Conservation (phyloP, 257 asterid genomes). For the Henckelia pumila region DNA sequence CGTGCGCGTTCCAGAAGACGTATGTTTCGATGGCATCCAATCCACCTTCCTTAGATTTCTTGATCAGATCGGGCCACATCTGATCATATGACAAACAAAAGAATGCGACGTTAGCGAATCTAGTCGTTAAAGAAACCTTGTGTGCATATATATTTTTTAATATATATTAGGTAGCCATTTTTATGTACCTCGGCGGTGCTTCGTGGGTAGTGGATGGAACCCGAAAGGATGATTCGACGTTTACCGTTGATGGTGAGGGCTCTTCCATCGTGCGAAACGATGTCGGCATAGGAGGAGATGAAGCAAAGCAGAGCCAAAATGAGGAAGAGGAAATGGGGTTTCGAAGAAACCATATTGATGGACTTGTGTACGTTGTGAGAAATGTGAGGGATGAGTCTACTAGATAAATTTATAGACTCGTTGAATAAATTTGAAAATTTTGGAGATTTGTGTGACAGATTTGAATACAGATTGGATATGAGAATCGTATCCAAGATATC, state of each 20-base stretch:
- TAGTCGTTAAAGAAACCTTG: background rate
- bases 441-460: background rate
- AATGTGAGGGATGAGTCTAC: background rate
- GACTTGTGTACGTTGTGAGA: background rate
- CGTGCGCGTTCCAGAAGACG: constrained; percentile 82
- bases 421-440: background rate
- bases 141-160: too few relatives aligned
- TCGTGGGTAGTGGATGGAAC: constrained; percentile 77
- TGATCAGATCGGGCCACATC: constrained; percentile 89
- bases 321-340: background rate
- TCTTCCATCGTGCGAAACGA: constrained; percentile 58
- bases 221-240: constrained; percentile 52
- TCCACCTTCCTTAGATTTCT: constrained; percentile 72
- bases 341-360: background rate
- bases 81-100: constrained; percentile 12
- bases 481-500: too few relatives aligned
- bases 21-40: constrained; percentile 76
- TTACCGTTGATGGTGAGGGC: constrained; percentile 59
- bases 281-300: background rate
- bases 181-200: constrained; percentile 51
- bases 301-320: background rate
- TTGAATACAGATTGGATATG: background rate
- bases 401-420: background rate
- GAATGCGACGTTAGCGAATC: background rate
- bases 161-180: background rate